phyloP scores from a whole-genome alignment of 768 basidiomycete species.

The Rhizopogon sp. region DNA sequence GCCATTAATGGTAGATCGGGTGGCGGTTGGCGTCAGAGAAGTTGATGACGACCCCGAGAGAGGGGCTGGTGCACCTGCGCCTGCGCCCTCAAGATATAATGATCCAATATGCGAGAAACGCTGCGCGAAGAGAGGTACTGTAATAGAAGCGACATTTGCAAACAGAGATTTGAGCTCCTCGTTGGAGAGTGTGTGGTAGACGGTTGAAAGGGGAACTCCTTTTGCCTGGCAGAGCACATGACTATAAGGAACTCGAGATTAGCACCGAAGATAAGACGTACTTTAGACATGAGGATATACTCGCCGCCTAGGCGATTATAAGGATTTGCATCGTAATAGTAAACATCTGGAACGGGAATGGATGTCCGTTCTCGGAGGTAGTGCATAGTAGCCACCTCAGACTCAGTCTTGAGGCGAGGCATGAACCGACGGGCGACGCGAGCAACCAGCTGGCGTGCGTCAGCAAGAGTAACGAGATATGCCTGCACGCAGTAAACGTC shows the following conservation, averaged over 20 bases:
- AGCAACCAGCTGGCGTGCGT: slow-evolving; percentile 62
- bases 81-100: slow-evolving; percentile 46
- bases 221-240: slow-evolving; percentile 45
- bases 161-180: slow-evolving; percentile 59
- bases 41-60: slow-evolving; percentile 19
- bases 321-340: slow-evolving; percentile 77
- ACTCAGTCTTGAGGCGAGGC: slow-evolving; percentile 82
- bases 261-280: slow-evolving; percentile 24
- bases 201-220: slow-evolving; percentile 64
- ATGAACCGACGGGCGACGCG: slow-evolving; percentile 82
- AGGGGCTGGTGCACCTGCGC: slow-evolving; percentile 4
- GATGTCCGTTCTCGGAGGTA: slow-evolving; percentile 67
- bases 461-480: slow-evolving; percentile 65
- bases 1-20: slow-evolving; percentile 11
- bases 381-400: slow-evolving; percentile 82
- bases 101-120: slow-evolving; percentile 77
- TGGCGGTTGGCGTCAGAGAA: slow-evolving; percentile 24
- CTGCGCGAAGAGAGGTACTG: slow-evolving; percentile 72
- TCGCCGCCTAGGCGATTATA: slow-evolving; percentile 83
- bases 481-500: slow-evolving; percentile 39
- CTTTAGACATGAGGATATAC: slow-evolving; percentile 86
- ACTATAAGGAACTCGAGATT: background rate
- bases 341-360: slow-evolving; percentile 72
- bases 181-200: slow-evolving; percentile 69
- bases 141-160: slow-evolving; percentile 59